Conservation (phyloP, 345 rosid species). For the Gossypium anomalum region DNA sequence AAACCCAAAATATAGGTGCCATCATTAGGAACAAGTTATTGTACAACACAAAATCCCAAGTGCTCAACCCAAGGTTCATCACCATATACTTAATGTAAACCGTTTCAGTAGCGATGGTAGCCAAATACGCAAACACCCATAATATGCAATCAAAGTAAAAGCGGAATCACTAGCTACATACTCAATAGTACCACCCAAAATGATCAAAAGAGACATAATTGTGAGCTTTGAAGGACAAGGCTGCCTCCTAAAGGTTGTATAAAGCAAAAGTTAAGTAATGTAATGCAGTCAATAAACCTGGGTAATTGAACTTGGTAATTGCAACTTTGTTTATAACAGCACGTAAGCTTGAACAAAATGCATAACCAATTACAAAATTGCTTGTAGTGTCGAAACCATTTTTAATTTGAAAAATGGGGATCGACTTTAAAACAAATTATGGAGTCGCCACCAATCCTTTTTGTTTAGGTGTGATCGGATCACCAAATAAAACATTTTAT, state of each 20-base stretch:
- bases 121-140: no score
- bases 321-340: constrained; percentile 76
- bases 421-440: no score
- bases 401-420: no score
- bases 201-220: constrained; percentile 14
- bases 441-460: no score
- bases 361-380: no score
- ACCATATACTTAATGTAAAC: constrained; percentile 45
- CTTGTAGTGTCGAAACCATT: no score
- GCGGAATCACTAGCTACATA: background rate
- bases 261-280: constrained; percentile 75
- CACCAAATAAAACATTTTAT: no score
- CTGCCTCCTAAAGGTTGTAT: constrained; percentile 67
- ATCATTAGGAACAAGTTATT: constrained; percentile 53
- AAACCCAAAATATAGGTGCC: constrained; percentile 28
- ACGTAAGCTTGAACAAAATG: no score
- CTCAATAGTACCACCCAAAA: constrained; percentile 83
- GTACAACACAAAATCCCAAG: constrained; percentile 54
- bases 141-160: constrained; percentile 27
- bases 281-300: constrained; percentile 85
- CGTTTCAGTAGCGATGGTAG: constrained; percentile 63
- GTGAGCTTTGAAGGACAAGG: constrained; percentile 80
- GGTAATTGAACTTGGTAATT: constrained; percentile 79
- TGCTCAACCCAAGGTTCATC: constrained; percentile 67
- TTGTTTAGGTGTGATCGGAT: no score